Evolutionary conservation across 345 rosid species (phyloP).

Genomic region (Physaria fendleri): DNA sequence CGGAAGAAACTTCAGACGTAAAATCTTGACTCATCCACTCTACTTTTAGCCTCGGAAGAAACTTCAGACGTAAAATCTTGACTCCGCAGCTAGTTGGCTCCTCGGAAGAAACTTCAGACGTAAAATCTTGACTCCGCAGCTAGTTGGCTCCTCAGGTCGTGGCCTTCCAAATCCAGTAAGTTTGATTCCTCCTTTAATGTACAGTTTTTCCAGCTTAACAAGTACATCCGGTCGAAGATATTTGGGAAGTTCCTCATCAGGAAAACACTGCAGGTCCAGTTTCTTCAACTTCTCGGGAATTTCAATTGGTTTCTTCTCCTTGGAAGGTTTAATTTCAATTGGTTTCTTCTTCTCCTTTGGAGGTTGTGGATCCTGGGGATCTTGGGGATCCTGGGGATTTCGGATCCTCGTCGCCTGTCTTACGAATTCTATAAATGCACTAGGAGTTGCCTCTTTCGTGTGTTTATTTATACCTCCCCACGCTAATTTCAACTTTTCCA

Average conservation of each 20-base stretch:
- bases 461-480: slow-evolving; percentile 32
- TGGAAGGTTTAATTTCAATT: too few species aligned
- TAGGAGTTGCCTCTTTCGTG: not conserved
- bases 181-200: slow-evolving; percentile 31
- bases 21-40: slow-evolving; percentile 20
- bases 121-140: too few species aligned
- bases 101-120: too few species aligned
- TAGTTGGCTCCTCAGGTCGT: not conserved
- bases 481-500: slow-evolving; percentile 29
- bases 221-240: slow-evolving; percentile 24
- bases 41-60: slow-evolving; percentile 21
- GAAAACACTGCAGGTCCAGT: slow-evolving; percentile 40
- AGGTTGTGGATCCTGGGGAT: too few species aligned
- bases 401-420: not conserved
- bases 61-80: slow-evolving; percentile 26
- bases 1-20: slow-evolving; percentile 24
- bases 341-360: too few species aligned
- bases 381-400: too few species aligned
- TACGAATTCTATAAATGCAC: not conserved
- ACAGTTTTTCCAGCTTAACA: slow-evolving; percentile 10
- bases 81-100: not conserved
- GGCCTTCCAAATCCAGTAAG: slow-evolving; percentile 11
- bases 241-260: not conserved
- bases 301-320: not conserved
- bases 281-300: slow-evolving; percentile 22